phyloP scores from a whole-genome alignment of 2,329 filamentous ascomycete genomes.

The Trichothecium sympodiale region DNA sequence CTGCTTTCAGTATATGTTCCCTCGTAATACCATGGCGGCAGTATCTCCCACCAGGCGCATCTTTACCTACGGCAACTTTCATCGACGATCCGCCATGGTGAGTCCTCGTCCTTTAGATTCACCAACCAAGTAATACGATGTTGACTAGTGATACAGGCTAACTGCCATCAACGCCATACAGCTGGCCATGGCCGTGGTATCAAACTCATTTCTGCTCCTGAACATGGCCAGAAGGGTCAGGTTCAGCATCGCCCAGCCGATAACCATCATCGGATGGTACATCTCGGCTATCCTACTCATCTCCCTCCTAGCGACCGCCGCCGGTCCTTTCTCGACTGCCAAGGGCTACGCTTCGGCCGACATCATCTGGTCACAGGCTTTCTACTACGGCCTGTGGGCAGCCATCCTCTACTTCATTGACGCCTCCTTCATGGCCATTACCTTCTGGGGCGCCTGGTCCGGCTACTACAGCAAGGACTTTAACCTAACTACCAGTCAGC shows the following conservation, averaged over 20 bases:
- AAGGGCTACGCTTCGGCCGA: conserved; percentile 22
- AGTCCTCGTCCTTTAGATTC: conserved; percentile 5
- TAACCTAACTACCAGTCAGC: conserved; percentile 64
- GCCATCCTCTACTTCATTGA: conserved; percentile 71
- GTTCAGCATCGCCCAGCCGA: conserved; percentile 71
- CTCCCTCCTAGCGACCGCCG: conserved; percentile 53
- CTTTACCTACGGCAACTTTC: conserved; percentile 36
- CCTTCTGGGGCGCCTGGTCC: conserved; percentile 62
- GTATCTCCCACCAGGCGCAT: conserved; percentile 33
- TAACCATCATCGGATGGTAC: conserved; percentile 75
- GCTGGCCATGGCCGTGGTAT: conserved; percentile 61
- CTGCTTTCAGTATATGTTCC: conserved; percentile 77
- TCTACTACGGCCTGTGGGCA: conserved; percentile 76
- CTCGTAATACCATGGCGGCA: conserved; percentile 73
- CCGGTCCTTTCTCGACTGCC: conserved; percentile 31
- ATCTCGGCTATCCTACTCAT: conserved; percentile 54
- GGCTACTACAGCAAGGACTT: conserved; percentile 71
- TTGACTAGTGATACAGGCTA: conserved; percentile 34
- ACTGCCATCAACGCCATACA: conserved; percentile 68
- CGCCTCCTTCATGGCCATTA: conserved; percentile 65
- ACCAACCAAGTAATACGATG: neutral
- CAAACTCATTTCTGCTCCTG: conserved; percentile 72
- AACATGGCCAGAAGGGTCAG: conserved; percentile 77
- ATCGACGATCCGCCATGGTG: conserved; percentile 63
- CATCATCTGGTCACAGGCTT: conserved; percentile 68